Evolutionary conservation across 345 rosid genomes (phyloP).

Genomic region (Rubroshorea leprosula): DNA sequence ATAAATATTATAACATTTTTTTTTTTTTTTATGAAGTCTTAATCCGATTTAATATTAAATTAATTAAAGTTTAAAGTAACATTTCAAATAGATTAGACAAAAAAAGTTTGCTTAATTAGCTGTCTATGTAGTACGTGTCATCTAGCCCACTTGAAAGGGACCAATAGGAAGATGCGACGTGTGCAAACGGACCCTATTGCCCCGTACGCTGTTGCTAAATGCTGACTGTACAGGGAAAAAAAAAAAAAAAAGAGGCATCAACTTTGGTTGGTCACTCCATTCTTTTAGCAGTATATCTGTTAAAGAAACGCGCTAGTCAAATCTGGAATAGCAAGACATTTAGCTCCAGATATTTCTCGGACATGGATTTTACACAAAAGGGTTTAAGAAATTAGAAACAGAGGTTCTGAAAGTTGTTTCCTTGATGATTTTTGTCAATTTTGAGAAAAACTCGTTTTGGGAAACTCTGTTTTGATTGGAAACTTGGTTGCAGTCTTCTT

Average conservation of each 20-base stretch:
- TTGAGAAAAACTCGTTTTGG: slow-evolving; percentile 1
- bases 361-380: too few species aligned
- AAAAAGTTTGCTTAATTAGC: too few species aligned
- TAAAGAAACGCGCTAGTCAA: too few species aligned
- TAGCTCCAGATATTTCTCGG: background rate
- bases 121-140: background rate
- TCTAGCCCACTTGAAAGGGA: background rate
- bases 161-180: background rate
- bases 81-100: too few species aligned
- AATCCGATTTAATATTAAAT: too few species aligned
- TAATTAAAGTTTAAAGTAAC: too few species aligned
- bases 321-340: background rate
- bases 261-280: too few species aligned
- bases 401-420: background rate
- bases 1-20: too few species aligned
- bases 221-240: too few species aligned
- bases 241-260: too few species aligned
- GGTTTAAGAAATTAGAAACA: background rate
- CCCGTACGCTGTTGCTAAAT: background rate
- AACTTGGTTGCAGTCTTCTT: slow-evolving; percentile 1
- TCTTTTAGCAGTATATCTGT: too few species aligned
- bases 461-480: slow-evolving; percentile 7
- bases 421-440: background rate
- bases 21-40: too few species aligned
- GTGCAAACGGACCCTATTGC: background rate